These are phyloP conservation scores for Melastoma candidum DNA, from an alignment of 441 rosid species.

Conservation along the genomic window DNA sequence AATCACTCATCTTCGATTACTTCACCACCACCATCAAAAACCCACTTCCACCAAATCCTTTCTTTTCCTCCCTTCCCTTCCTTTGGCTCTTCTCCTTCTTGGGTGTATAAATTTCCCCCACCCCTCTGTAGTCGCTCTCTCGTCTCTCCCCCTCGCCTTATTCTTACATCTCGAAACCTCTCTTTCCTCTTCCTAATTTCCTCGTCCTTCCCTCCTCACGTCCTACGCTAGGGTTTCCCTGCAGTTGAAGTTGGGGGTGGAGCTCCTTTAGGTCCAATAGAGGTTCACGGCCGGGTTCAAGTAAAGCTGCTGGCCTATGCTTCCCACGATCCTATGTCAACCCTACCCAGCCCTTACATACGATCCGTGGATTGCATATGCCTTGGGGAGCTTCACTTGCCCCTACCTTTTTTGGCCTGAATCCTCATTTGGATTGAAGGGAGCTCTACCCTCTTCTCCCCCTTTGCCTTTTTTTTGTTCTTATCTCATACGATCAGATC, in stretches of 20 bases:
- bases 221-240: background rate
- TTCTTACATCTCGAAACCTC: no score
- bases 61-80: no score
- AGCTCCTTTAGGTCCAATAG: slow-evolving; percentile 13
- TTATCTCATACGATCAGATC: no score
- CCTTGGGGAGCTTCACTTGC: slow-evolving; percentile 39
- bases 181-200: no score
- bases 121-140: no score
- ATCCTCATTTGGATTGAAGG: slow-evolving; percentile 75
- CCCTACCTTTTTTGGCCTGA: slow-evolving; percentile 9
- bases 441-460: slow-evolving; percentile 40
- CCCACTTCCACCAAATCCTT: no score
- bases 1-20: no score
- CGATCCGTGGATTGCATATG: slow-evolving; percentile 58
- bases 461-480: background rate
- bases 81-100: no score
- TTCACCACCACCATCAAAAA: no score
- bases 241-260: background rate
- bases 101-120: no score
- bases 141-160: no score
- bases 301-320: slow-evolving; percentile 15
- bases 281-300: slow-evolving; percentile 10
- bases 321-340: slow-evolving; percentile 39
- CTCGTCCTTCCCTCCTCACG: no score
- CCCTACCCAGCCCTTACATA: slow-evolving; percentile 8